phyloP scores from a whole-genome alignment of 805 yeast species.

The Candida arabinofermentans region DNA sequence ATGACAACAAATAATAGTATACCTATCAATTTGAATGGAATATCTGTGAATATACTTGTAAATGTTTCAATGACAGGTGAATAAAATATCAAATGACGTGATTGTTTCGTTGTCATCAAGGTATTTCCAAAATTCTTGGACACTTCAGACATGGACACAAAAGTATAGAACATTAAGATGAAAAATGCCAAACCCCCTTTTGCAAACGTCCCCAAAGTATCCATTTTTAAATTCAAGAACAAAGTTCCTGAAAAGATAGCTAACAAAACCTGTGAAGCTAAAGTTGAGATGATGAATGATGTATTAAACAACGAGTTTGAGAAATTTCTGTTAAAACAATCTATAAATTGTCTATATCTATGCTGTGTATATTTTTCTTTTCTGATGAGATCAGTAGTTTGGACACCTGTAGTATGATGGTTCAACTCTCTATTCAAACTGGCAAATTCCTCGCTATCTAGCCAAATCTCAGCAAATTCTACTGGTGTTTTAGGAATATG shows the following conservation, averaged over 20 bases:
- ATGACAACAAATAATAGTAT: conserved; percentile 43
- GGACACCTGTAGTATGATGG: conserved; percentile 8
- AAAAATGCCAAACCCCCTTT: conserved; percentile 64
- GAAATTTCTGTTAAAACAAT: not conserved
- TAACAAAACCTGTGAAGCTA: not conserved
- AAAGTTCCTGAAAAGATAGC: conserved; percentile 18
- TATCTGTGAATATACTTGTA: conserved; percentile 53
- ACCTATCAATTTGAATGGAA: conserved; percentile 56
- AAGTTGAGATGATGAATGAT: not conserved
- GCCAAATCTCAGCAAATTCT: conserved; percentile 62
- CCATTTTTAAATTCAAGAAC: conserved; percentile 46
- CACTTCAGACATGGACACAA: conserved; percentile 47
- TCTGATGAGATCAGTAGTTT: not conserved
- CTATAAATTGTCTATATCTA: not conserved
- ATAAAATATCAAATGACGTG: conserved; percentile 60
- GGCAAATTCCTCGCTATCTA: conserved; percentile 39
- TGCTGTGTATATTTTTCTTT: not conserved
- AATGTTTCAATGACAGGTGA: conserved; percentile 73
- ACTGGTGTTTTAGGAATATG: conserved; percentile 34
- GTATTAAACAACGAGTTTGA: not conserved
- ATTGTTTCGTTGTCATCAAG: conserved; percentile 66
- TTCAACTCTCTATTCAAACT: conserved; percentile 34
- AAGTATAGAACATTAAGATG: conserved; percentile 48
- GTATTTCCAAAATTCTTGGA: conserved; percentile 45
- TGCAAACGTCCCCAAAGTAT: conserved; percentile 55